phyloP scores from a whole-genome alignment of 768 basidiomycete species.

The Phlegmacium glaucopus region DNA sequence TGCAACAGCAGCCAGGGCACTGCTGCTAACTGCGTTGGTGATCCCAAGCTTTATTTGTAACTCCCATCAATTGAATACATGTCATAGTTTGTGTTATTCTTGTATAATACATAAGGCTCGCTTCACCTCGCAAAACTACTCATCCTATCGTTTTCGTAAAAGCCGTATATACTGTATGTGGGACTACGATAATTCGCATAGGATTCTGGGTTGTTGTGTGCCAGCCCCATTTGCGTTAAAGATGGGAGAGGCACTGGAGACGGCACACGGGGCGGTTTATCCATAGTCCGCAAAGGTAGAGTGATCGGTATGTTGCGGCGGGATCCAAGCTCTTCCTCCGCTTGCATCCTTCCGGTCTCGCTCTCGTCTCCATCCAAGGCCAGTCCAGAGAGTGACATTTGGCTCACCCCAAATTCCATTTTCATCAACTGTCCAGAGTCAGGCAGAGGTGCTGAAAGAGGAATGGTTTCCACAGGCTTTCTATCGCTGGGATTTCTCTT shows the following conservation, averaged over 20 bases:
- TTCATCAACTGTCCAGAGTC: conserved; percentile 43
- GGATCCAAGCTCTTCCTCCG: background rate
- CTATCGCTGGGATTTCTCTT: conserved; percentile 10
- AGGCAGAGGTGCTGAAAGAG: conserved; percentile 18
- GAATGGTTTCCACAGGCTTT: conserved; percentile 8
- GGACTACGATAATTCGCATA: conserved; percentile 72
- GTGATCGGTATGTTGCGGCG: conserved; percentile 2
- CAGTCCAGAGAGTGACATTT: conserved; percentile 26
- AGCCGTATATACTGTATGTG: conserved; percentile 78
- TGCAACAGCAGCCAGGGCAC: no score
- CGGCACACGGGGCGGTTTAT: conserved; percentile 75
- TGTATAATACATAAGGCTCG: no score
- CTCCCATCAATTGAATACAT: background rate
- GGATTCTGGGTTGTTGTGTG: conserved; percentile 57
- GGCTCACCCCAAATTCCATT: conserved; percentile 47
- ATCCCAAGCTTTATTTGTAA: no score
- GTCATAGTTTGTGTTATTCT: no score
- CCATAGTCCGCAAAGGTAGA: conserved; percentile 35
- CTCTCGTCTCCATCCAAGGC: conserved; percentile 9
- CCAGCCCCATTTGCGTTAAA: conserved; percentile 72
- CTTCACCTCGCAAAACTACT: conserved; percentile 39
- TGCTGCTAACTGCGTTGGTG: no score
- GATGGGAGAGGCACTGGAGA: conserved; percentile 74
- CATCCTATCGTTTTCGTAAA: conserved; percentile 58
- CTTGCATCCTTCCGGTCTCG: background rate